Percentiles rank a stretch among this genome's conserved stretches.
phyloP scores from a whole-genome alignment of 495 filamentous ascomycete species.

The Articulospora tetracladia region DNA sequence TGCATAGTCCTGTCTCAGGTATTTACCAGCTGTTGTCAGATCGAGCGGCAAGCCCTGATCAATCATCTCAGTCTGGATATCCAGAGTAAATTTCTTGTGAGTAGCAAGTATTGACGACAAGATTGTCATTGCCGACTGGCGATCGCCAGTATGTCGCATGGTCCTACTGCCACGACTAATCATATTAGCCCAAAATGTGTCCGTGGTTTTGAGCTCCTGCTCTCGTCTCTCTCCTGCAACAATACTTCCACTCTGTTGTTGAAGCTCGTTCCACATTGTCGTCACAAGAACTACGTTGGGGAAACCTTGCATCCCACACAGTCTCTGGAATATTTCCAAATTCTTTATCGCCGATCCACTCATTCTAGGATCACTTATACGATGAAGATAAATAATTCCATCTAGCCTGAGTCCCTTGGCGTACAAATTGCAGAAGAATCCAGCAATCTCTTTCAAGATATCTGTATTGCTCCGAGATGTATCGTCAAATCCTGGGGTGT shows the following conservation, averaged over 20 bases:
- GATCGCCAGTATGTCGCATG: neutral
- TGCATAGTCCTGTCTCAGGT: neutral
- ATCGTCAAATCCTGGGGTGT: conserved; percentile 43
- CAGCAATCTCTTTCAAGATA: conserved; percentile 36
- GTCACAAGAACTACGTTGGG: conserved; percentile 33
- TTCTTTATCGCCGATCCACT: conserved; percentile 26
- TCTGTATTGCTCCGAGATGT: conserved; percentile 33
- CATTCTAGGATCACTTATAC: conserved; percentile 35
- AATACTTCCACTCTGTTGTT: neutral
- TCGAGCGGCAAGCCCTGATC: neutral
- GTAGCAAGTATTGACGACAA: neutral
- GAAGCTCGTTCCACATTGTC: conserved; percentile 33
- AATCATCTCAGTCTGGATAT: conserved; percentile 7
- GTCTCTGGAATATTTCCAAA: conserved; percentile 32
- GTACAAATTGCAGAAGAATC: conserved; percentile 28
- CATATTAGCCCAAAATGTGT: conserved; percentile 32
- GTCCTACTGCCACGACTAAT: conserved; percentile 19
- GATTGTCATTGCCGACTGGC: neutral
- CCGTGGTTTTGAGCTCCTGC: conserved; percentile 27
- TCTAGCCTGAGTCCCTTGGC: conserved; percentile 22
- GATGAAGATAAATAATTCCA: conserved; percentile 40
- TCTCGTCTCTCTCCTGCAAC: conserved; percentile 5
- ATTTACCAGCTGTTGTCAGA: neutral
- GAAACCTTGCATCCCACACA: conserved; percentile 30
- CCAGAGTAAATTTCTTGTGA: neutral